A percentile compares a stretch with the other conserved stretches of the same genome.
Evolutionary conservation across 2,329 filamentous ascomycete genomes (phyloP).

Genomic region (Sporothrix globosa): DNA sequence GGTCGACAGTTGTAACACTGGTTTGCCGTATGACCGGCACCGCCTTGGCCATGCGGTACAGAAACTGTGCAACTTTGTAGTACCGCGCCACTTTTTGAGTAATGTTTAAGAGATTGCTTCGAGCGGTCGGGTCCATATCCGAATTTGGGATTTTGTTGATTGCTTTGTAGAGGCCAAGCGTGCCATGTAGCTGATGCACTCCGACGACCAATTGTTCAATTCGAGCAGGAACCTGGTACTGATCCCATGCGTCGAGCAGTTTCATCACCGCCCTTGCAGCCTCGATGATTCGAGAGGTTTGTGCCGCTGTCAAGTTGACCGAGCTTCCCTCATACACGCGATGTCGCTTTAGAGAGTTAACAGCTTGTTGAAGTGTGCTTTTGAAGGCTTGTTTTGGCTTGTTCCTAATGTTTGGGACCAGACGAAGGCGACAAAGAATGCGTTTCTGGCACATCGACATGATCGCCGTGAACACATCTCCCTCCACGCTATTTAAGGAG

Average conservation of each 20-base stretch:
- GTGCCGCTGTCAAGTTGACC: no score
- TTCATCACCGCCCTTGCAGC: neutral
- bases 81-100: slow-evolving; percentile 47
- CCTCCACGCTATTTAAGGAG: neutral
- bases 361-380: neutral
- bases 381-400: neutral
- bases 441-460: neutral
- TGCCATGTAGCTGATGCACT: neutral
- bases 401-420: neutral
- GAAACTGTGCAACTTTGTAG: slow-evolving; percentile 41
- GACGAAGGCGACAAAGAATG: slow-evolving; percentile 17
- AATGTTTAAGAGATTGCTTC: slow-evolving; percentile 29
- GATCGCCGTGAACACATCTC: neutral
- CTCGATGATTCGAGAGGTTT: neutral
- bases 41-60: slow-evolving; percentile 43
- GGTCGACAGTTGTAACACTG: neutral
- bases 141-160: neutral
- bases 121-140: neutral
- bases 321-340: no score
- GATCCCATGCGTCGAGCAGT: neutral
- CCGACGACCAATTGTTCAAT: neutral
- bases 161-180: neutral
- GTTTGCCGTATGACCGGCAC: slow-evolving; percentile 3
- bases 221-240: neutral
- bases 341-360: neutral